Evolutionary conservation across 2,329 filamentous ascomycete genomes (phyloP), one percentile per base, ranked within the genome.

Genomic region (Bipolaris gigantea): DNA sequence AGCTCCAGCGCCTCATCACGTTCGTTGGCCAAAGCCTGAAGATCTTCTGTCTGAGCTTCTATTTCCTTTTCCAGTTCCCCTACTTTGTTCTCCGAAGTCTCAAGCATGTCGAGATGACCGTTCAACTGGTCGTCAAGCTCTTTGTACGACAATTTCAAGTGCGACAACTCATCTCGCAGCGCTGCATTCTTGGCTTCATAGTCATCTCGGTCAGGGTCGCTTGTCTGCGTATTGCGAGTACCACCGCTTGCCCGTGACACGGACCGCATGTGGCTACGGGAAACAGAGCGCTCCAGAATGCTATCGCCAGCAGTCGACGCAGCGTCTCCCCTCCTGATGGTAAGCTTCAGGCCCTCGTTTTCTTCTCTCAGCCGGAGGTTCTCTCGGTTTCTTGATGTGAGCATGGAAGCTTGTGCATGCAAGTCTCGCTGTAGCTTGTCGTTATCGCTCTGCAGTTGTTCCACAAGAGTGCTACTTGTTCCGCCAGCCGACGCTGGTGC

Each of bases 291-390:
- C 56, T 97, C 94, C 30, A 97, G 84, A 39, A 97, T 89, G 71
- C 92, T 96, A 70, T 97, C 94, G 5, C 93, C 86, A 1, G 91
- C 80, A 49, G 83, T 74, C 3, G 84, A 86, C 68, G 62, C 83
- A 48, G 73, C 75, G 57, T 85, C 89, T 27, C 85, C 85, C 59
- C 90, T 86, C 50, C 92, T 87, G 61, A 92, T 88, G 1, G 89
- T 86, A 65, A 97, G 85, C 76, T 97, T 99, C 58, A 99, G 81
- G 57, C 97, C 92, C 75, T 99, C 94, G 59, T 97, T 97, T 72
- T 99, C 93, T 70, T 96, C 91, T 73, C 97, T 96, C 8, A 99
- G 81, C 5, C 92, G 86, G 71, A 97, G 92, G 70, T 96, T 95
- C 71, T 99, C 94, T 23, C 92, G 89, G 69, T 97, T 97, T 21